Percentiles rank a stretch among this genome's conserved stretches.
Conservation (phyloP, 768 basidiomycete species). For the Calvatia gigantea region DNA sequence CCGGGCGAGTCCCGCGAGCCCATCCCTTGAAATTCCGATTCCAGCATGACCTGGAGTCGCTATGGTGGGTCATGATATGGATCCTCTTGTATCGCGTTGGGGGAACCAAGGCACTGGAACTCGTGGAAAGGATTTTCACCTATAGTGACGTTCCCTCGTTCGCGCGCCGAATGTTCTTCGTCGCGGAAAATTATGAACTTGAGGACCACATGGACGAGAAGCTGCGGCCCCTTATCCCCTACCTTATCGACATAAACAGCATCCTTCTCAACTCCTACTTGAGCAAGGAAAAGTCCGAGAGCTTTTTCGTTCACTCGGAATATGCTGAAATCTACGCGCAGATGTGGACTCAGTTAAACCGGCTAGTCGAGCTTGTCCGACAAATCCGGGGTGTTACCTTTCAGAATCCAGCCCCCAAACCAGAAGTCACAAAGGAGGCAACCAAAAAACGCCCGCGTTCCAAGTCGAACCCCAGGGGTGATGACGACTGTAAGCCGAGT, state of each 20-base stretch:
- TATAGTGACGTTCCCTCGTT: no score
- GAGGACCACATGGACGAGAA: neutral
- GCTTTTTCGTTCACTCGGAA: neutral
- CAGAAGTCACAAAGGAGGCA: no score
- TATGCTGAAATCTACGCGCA: neutral
- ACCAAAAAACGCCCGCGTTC: no score
- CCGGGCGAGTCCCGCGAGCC: no score
- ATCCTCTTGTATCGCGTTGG: neutral
- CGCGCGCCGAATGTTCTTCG: neutral
- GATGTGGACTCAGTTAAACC: neutral
- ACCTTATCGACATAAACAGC: neutral
- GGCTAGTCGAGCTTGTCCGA: no score
- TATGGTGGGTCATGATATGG: constrained; percentile 7
- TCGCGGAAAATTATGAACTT: neutral
- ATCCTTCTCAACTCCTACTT: neutral
- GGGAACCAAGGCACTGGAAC: neutral
- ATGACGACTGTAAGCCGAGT: no score
- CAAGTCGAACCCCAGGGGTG: no score
- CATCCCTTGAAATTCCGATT: neutral
- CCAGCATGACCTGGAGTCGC: constrained; percentile 10
- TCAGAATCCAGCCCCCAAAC: no score
- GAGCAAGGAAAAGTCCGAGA: neutral
- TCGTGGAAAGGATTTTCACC: neutral
- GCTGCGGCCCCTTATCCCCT: neutral
- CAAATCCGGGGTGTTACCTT: no score